Conservation (phyloP, 495 filamentous ascomycete genomes). For the Penicillium soppii region DNA sequence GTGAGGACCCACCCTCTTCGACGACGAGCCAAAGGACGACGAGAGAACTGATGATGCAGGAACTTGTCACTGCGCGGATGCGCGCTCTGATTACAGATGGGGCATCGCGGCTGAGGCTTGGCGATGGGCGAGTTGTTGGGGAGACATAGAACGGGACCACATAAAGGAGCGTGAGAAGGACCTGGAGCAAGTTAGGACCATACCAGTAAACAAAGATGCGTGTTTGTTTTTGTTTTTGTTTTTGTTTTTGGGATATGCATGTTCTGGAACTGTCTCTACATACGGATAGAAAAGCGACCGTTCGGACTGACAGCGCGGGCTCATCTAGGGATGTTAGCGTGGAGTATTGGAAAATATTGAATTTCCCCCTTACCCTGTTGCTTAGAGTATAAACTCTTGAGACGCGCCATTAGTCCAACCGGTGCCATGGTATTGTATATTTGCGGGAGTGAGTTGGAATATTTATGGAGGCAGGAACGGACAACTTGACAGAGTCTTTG, state of each 20-base stretch:
- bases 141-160: conserved; percentile 91
- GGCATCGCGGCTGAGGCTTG: conserved; percentile 79
- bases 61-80: conserved; percentile 72
- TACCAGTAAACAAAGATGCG: no score
- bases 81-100: conserved; percentile 87
- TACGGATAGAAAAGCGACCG: conserved; percentile 54
- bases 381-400: conserved; percentile 40
- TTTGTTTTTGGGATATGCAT: background rate
- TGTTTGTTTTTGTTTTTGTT: background rate
- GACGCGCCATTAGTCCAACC: conserved; percentile 32
- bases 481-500: background rate
- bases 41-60: conserved; percentile 60
- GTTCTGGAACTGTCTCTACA: conserved; percentile 17
- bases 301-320: conserved; percentile 48
- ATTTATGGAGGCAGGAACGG: background rate
- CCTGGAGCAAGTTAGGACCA: conserved; percentile 36
- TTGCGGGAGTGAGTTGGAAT: background rate
- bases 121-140: conserved; percentile 72
- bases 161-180: conserved; percentile 80
- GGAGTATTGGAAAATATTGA: background rate
- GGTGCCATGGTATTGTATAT: conserved; percentile 42
- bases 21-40: conserved; percentile 62
- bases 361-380: conserved; percentile 27
- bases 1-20: conserved; percentile 40
- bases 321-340: conserved; percentile 33